A percentile compares a stretch with the other conserved stretches of the same genome.
phyloP scores from a whole-genome alignment of 2,329 filamentous ascomycete species.

The Aaosphaeria pasadenensis region DNA sequence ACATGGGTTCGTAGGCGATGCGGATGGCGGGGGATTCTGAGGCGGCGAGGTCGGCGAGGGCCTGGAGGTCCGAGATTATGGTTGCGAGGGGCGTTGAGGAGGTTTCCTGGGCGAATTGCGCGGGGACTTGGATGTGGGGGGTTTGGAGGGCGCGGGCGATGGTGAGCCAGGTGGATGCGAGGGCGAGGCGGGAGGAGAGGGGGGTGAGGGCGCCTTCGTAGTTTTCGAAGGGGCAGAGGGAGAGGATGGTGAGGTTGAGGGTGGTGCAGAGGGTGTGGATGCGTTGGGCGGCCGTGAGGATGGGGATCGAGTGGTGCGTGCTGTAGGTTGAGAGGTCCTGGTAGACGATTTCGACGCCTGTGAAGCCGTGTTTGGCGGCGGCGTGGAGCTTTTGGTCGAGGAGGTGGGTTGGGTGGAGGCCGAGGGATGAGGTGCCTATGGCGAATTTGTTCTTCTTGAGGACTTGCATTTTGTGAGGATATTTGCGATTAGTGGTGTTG shows the following conservation, averaged over 20 bases:
- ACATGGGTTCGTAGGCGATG: slow-evolving; percentile 69
- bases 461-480: not conserved
- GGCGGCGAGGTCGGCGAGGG: slow-evolving; percentile 62
- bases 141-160: slow-evolving; percentile 5
- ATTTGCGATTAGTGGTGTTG: no score
- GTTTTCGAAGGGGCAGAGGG: slow-evolving; percentile 13
- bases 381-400: slow-evolving; percentile 5
- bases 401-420: slow-evolving; percentile 3
- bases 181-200: slow-evolving; percentile 1
- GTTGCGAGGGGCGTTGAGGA: no score
- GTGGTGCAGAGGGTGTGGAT: slow-evolving; percentile 4
- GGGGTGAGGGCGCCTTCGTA: slow-evolving; percentile 9
- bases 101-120: slow-evolving; percentile 27
- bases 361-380: slow-evolving; percentile 6
- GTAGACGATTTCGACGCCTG: slow-evolving; percentile 7
- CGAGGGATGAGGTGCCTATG: slow-evolving; percentile 6
- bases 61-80: slow-evolving; percentile 58
- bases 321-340: slow-evolving; percentile 3
- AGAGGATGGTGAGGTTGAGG: slow-evolving; percentile 3
- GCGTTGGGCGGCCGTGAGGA: not conserved
- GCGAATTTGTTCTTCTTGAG: slow-evolving; percentile 2
- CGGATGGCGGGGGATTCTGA: slow-evolving; percentile 44
- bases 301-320: not conserved
- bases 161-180: slow-evolving; percentile 7
- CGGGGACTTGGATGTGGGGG: slow-evolving; percentile 7